Percentiles rank a stretch among this genome's conserved stretches.
Conservation (phyloP, 495 filamentous ascomycete genomes). For the Apodospora peruviana region DNA sequence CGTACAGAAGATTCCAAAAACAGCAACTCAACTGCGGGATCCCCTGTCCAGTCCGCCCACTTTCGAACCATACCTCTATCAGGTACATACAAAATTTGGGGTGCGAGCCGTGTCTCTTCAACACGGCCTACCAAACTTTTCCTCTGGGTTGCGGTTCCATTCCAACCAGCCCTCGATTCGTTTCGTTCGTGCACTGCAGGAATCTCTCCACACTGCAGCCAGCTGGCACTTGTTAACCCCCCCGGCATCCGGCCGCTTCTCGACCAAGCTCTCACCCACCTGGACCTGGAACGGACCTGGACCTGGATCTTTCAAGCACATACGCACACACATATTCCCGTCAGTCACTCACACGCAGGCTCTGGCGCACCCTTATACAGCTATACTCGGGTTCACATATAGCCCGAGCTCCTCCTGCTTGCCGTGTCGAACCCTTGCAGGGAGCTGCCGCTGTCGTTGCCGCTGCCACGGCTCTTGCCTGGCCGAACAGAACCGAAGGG, state of each 20-base stretch:
- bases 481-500: conserved; percentile 13
- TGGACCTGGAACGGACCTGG: too few species aligned
- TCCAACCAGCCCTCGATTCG: conserved; percentile 23
- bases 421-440: conserved; percentile 18
- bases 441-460: conserved; percentile 15
- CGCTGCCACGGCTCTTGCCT: conserved; percentile 14
- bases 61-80: conserved; percentile 19
- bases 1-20: conserved; percentile 34
- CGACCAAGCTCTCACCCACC: not conserved
- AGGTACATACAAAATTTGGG: conserved; percentile 28
- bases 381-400: conserved; percentile 18
- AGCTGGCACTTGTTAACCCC: conserved; percentile 15
- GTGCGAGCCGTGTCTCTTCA: conserved; percentile 24
- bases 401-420: conserved; percentile 17
- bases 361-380: not conserved
- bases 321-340: conserved; percentile 4
- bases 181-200: conserved; percentile 30
- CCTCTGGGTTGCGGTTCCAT: conserved; percentile 25
- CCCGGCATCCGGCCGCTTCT: conserved; percentile 6
- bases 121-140: conserved; percentile 24
- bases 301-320: conserved; percentile 2
- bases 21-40: conserved; percentile 26
- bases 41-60: conserved; percentile 19
- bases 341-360: conserved; percentile 2
- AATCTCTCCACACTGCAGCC: conserved; percentile 20